phyloP scores from a whole-genome alignment of 2,329 filamentous ascomycete species.

The Epicoccum nigrum region DNA sequence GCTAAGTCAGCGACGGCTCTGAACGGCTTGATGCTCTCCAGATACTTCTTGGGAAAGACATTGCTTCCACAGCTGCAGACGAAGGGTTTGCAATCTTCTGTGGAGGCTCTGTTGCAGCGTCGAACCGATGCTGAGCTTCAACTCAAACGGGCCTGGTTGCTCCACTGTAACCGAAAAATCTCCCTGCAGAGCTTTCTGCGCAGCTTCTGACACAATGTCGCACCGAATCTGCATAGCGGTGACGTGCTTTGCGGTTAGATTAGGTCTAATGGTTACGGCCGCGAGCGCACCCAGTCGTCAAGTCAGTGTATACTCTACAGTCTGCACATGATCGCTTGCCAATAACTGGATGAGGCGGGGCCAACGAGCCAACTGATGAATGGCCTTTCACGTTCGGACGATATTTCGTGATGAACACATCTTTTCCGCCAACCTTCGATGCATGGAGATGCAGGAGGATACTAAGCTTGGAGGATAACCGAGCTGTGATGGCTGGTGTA shows the following conservation, averaged over 20 bases:
- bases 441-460: not conserved
- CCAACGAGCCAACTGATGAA: not conserved
- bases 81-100: not conserved
- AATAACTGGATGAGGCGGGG: not conserved
- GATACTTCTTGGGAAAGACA: conserved; percentile 14
- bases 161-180: too few relatives aligned
- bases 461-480: not conserved
- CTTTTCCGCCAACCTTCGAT: not conserved
- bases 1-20: conserved; percentile 1
- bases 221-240: too few relatives aligned
- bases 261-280: not conserved
- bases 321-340: not conserved
- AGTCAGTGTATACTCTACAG: not conserved
- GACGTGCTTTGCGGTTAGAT: too few relatives aligned
- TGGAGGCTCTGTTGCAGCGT: too few relatives aligned
- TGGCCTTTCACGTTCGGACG: not conserved
- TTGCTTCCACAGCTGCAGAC: conserved; percentile 14
- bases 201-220: too few relatives aligned
- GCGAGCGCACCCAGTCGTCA: not conserved
- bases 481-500: not conserved
- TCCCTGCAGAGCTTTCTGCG: too few relatives aligned
- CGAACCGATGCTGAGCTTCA: too few relatives aligned
- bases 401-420: not conserved
- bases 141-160: too few relatives aligned
- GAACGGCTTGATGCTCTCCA: conserved; percentile 3